These are phyloP conservation scores for Podila clonocystis DNA, from an alignment of 192 early-diverging fungal genomes.

Conservation along the genomic window DNA sequence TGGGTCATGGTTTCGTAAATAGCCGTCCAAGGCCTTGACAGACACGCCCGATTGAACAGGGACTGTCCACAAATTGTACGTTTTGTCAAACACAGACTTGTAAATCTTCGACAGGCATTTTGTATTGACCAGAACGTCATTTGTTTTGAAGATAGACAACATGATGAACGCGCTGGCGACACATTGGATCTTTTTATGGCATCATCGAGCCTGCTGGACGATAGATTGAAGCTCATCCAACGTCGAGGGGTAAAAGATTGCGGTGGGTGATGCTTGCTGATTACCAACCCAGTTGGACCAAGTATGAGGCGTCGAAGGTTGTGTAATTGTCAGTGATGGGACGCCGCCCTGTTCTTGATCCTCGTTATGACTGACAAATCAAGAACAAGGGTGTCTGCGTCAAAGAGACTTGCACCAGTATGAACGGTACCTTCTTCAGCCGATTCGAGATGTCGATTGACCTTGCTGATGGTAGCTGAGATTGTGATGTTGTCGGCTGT, in stretches of 20 bases:
- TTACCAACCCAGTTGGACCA: slow-evolving; percentile 42
- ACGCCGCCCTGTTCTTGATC: neutral
- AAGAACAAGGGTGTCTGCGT: slow-evolving; percentile 1
- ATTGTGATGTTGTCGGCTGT: slow-evolving; percentile 6
- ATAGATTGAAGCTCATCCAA: slow-evolving; percentile 26
- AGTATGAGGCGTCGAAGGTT: neutral
- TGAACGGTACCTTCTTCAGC: neutral
- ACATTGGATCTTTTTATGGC: slow-evolving; percentile 29
- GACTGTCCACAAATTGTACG: slow-evolving; percentile 12
- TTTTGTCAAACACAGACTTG: slow-evolving; percentile 4
- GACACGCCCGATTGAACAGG: slow-evolving; percentile 25
- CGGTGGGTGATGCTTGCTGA: slow-evolving; percentile 5
- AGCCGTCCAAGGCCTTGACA: slow-evolving; percentile 17
- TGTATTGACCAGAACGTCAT: slow-evolving; percentile 25
- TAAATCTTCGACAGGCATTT: slow-evolving; percentile 18
- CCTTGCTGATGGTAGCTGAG: slow-evolving; percentile 2
- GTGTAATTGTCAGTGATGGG: neutral
- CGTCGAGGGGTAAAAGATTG: slow-evolving; percentile 22
- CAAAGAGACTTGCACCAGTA: neutral
- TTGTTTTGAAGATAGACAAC: slow-evolving; percentile 18
- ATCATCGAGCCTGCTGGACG: slow-evolving; percentile 13
- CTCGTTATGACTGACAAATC: neutral
- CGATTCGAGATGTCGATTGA: neutral
- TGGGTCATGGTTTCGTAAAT: slow-evolving; percentile 27
- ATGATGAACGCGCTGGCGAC: slow-evolving; percentile 20